phyloP scores from a whole-genome alignment of 345 rosid species.

The Abelmoschus esculentus region DNA sequence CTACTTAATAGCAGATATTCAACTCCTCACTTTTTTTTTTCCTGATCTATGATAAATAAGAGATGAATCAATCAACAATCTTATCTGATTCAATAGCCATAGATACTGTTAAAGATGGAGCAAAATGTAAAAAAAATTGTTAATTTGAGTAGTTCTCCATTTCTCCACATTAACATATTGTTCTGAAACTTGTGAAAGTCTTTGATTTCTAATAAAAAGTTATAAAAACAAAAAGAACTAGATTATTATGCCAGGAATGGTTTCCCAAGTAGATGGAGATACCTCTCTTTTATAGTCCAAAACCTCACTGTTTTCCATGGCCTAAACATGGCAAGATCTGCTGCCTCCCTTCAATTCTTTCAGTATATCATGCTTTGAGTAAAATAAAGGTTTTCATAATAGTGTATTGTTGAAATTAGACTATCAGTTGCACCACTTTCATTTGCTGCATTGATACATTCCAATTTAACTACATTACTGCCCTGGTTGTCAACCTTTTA shows the following conservation, averaged over 20 bases:
- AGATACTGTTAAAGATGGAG: no score
- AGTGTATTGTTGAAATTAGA: background rate
- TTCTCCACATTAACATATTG: background rate
- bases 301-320: background rate
- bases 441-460: background rate
- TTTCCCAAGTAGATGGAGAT: background rate
- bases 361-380: background rate
- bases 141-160: no score
- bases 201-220: background rate
- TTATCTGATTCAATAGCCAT: background rate
- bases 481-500: background rate
- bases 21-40: background rate
- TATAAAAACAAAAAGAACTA: background rate
- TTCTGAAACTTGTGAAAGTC: background rate
- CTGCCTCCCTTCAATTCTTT: background rate
- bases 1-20: no score
- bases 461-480: background rate
- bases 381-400: background rate
- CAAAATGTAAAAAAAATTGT: no score
- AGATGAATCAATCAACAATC: background rate
- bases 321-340: background rate
- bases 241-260: background rate
- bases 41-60: background rate
- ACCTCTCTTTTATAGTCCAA: background rate
- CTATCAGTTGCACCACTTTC: background rate